phyloP scores from a whole-genome alignment of 176 grass and related monocot genomes.

The Zoysia pacifica region DNA sequence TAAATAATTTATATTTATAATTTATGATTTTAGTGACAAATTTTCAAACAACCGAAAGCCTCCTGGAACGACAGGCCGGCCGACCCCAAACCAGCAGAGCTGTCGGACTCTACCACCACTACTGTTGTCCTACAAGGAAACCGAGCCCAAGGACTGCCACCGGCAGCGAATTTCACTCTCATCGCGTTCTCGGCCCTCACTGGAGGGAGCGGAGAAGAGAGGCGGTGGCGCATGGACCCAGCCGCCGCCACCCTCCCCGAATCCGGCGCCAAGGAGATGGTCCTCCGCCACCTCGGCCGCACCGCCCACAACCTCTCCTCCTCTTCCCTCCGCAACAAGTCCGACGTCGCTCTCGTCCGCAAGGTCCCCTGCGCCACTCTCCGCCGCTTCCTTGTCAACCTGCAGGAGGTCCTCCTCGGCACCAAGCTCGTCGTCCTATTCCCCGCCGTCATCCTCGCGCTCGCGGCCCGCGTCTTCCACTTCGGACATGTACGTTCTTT shows the following conservation, averaged over 20 bases:
- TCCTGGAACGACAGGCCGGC: too few relatives aligned
- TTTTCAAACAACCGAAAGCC: too few relatives aligned
- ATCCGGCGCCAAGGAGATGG: conserved; percentile 39
- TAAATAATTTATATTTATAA: too few relatives aligned
- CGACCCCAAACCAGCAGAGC: too few relatives aligned
- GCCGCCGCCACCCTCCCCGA: background rate
- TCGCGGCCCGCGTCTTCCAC: conserved; percentile 44
- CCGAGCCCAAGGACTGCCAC: too few relatives aligned
- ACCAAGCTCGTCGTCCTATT: conserved; percentile 85
- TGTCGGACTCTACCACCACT: too few relatives aligned
- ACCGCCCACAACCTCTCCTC: conserved; percentile 88
- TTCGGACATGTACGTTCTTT: conserved; percentile 44
- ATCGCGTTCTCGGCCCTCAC: too few relatives aligned
- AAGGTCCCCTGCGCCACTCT: conserved; percentile 66
- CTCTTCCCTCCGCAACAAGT: conserved; percentile 83
- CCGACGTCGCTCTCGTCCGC: conserved; percentile 60
- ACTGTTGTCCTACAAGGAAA: too few relatives aligned
- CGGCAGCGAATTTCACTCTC: too few relatives aligned
- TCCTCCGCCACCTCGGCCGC: conserved; percentile 35
- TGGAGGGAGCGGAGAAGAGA: background rate
- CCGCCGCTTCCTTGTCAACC: conserved; percentile 48
- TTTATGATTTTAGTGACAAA: too few relatives aligned
- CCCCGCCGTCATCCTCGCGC: conserved; percentile 63
- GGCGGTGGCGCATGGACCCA: conserved; percentile 25
- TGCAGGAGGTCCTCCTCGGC: conserved; percentile 75